Base-by-base conservation (phyloP, 331 rosid genomes). In the Spiraea crenata region DNA sequence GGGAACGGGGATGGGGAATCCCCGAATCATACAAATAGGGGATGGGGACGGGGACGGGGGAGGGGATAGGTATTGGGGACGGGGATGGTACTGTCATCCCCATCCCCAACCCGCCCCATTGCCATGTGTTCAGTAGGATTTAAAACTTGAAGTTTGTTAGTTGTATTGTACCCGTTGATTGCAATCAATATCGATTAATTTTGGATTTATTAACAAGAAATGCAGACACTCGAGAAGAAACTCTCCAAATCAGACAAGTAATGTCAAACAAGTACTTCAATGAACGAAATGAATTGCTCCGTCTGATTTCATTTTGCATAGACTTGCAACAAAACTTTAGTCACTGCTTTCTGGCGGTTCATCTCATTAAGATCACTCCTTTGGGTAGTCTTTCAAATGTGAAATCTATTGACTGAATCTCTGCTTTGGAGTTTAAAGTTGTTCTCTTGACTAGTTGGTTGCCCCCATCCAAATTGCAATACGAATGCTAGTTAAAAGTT, bases 151-250 rank as follows among this genome's bases (percentile, higher is more conserved):
- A 15, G 62, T 8, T 35, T 56, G 57, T 48, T 2, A 39, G 59
- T 51, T 68, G 51, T 52, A 68, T 51, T 68, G 51, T 52, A 68
- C 50, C 34, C 72, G 31, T 25, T 25, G 31, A 25, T 25, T 25
- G 31, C 31, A 25, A 25, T 25, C 31, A 25, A 25, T 25, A 0
- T 25, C 31, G 31, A 25, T 20, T 56, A 34, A 41, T 3, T 14
- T 61, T 8, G 64, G 17, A 4, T 42, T 58, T 57, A 41, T 15
- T 20, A 7, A n/a, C 59, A 31, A 42, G 40, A 20, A 42, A 58
- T 35, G 13, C 6, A 35, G 15, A 17, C 60, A 17, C 60, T 15
- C 35, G 58, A 54, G 42, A 54, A 46, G 34, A 20, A 42, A 46
- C 42, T 51, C 16, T 50, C 19, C 35, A 17, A 40, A 51, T 50